Conservation (phyloP, 352 stramenopile genomes). For the Thalassiosira mediterranea region DNA sequence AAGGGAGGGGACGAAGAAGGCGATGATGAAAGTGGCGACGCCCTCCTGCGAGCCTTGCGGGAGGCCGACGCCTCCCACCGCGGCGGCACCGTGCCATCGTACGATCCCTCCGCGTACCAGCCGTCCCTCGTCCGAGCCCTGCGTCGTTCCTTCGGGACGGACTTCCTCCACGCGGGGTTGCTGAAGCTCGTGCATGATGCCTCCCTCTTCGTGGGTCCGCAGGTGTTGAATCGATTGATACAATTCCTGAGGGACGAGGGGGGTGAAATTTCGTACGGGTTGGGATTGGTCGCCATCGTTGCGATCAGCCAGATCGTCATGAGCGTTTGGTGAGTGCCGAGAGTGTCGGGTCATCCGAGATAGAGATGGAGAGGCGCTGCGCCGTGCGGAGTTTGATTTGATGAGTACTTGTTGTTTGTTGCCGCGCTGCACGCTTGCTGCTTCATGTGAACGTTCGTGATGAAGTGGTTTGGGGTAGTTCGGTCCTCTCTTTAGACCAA, state of each 20-base stretch:
- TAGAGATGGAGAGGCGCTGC: no score
- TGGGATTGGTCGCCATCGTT: slow-evolving; percentile 55
- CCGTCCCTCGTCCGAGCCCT: slow-evolving; percentile 68
- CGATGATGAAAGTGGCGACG: slow-evolving; percentile 7
- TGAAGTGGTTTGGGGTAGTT: no score
- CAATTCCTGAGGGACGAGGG: slow-evolving; percentile 75
- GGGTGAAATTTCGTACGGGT: slow-evolving; percentile 61
- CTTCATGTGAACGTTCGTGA: no score
- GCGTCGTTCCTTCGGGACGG: slow-evolving; percentile 85
- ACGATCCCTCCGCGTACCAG: slow-evolving; percentile 15
- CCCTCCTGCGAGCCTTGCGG: no score
- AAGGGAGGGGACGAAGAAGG: slow-evolving; percentile 4
- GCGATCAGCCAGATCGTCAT: slow-evolving; percentile 79
- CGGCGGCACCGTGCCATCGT: background rate
- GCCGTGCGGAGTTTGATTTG: no score
- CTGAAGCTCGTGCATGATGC: slow-evolving; percentile 93
- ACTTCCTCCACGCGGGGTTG: slow-evolving; percentile 89
- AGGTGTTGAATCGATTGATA: slow-evolving; percentile 86
- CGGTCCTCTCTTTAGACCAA: no score
- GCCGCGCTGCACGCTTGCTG: slow-evolving; percentile 4
- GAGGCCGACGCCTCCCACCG: background rate
- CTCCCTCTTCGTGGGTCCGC: slow-evolving; percentile 90
- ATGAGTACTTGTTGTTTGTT: slow-evolving; percentile 41
- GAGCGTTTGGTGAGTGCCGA: slow-evolving; percentile 53
- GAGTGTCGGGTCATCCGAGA: no score